Evolutionary conservation across 805 yeast species (phyloP).

Genomic region (Wickerhamomyces chambardii): DNA sequence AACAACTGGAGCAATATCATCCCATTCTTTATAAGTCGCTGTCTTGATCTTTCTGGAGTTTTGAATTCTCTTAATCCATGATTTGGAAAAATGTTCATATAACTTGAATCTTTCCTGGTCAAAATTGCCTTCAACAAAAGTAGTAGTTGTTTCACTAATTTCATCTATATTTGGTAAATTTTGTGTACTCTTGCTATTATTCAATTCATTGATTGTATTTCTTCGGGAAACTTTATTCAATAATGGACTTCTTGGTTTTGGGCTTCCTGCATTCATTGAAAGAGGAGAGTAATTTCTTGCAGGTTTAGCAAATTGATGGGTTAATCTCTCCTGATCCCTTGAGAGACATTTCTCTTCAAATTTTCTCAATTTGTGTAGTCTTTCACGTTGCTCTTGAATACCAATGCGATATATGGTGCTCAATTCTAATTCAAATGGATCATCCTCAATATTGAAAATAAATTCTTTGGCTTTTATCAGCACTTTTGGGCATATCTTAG

Average conservation of each 20-base stretch:
- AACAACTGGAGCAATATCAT: neutral
- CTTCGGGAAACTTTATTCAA: constrained; percentile 1
- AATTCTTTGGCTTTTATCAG: constrained; percentile 31
- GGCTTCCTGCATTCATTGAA: neutral
- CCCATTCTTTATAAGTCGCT: neutral
- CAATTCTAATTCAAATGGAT: constrained; percentile 57
- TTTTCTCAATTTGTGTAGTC: constrained; percentile 29
- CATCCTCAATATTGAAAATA: constrained; percentile 47
- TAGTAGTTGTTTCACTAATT: constrained; percentile 15
- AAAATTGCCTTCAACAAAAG: constrained; percentile 29
- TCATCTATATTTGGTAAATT: constrained; percentile 7
- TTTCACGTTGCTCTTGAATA: constrained; percentile 40
- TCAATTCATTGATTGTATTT: neutral
- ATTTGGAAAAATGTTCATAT: constrained; percentile 27
- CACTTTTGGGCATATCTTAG: constrained; percentile 30
- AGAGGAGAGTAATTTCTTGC: neutral
- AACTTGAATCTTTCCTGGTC: constrained; percentile 17
- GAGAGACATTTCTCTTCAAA: constrained; percentile 14
- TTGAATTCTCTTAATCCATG: constrained; percentile 27
- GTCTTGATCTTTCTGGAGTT: constrained; percentile 13
- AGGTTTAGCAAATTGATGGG: constrained; percentile 4
- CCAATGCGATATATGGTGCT: constrained; percentile 51
- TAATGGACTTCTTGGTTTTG: neutral
- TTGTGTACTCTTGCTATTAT: neutral
- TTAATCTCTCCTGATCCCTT: neutral